Evolutionary conservation across 257 asterid species (phyloP), one percentile per base, ranked within the genome.

Genomic region (Ballota nigra): DNA sequence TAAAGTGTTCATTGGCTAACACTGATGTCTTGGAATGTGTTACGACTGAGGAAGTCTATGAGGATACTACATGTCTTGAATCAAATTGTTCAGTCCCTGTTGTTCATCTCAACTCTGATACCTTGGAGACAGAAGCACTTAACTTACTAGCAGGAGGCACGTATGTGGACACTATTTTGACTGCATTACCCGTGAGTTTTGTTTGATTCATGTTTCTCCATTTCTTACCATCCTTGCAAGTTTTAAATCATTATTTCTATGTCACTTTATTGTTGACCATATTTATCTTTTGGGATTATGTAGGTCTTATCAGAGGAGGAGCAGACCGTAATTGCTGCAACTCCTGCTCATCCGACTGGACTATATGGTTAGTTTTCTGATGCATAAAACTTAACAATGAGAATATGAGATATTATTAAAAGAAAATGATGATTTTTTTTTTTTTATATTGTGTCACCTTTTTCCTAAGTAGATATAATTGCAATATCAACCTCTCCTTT

Each of bases 301-400:
- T 63, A 95, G 99, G 98, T 95, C 63, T 77, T 95, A 77, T 82
- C 99, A 40, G 85, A 85, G 80, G 98, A 89, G 81, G 96, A 95
- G 85, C 99, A 95, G 85, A 83, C 87, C 75, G 78, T 82, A 36
- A 86, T 95, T 83, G 96, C 98, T 64, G 92, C 97, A 49, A 85
- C 97, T 76, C 99, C 99, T 33, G 99, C 99, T 70, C 99, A 95
- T 82, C 97, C 97, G 22, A 81, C 93, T 12, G 99, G 96, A 58
- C 85, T 95, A 59, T 84, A 87, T 77, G 95, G 99, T 95, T 61
- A 80, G 98, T 76, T 63, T 63, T 70, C 66, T 70, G 55, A 56
- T 78, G 0, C 28, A 12, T 19, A 40, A 2, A 57, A 20, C 6
- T 31, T 74, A 11, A 41, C 16, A 3, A 5, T n/a, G 33, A n/a